Evolutionary conservation across 2,329 filamentous ascomycete genomes (phyloP), one percentile per base, ranked within the genome.

Genomic region (Penicillium sp.): DNA sequence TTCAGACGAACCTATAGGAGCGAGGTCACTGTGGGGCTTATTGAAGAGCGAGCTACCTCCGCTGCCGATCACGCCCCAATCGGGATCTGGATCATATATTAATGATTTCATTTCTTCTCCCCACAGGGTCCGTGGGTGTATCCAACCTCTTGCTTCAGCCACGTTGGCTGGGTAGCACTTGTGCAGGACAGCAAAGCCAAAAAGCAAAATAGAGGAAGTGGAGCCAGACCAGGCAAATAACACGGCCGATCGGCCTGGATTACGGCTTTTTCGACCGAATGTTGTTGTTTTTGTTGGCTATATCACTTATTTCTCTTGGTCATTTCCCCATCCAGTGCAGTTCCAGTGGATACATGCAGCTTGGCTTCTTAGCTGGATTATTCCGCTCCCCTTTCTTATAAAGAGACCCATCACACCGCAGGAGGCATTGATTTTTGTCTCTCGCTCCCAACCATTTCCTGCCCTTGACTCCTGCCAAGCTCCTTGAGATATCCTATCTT

Each of bases 161-260:
- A 69, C 64, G 65, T 67, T 69, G 65, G 60, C 60, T 58, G 52
- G 58, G 60, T 55, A 57, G 58, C 51, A 57, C 42, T 35, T 42
- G 52, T 57, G 54, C 58, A 58, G 54, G 55, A 31, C 55, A 58
- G 49, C 35, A 50, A 52, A 54, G 29, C 22, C 14, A 26, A 52
- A 61, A 47, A 43, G 44, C 21, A 54, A 57, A 57, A 44, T 57
- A 45, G 19, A 37, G 55, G 8, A 46, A 47, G 31, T 53, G 47
- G 49, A 44, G 22, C 27, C 42, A 37, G 46, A 49, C 29, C 7
- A 51, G 52, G 48, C n/a, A 59, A 56, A 31, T 50, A 56, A 52
- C 52, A 45, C 31, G 39, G 62, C 42, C 31, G 58, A 60, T 61
- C 56, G n/a, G 39, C 4, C n/a, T 31, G 24, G 49, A 24, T 60